phyloP scores from a whole-genome alignment of 2,329 filamentous ascomycete species.

The Epichloe coenophiala region DNA sequence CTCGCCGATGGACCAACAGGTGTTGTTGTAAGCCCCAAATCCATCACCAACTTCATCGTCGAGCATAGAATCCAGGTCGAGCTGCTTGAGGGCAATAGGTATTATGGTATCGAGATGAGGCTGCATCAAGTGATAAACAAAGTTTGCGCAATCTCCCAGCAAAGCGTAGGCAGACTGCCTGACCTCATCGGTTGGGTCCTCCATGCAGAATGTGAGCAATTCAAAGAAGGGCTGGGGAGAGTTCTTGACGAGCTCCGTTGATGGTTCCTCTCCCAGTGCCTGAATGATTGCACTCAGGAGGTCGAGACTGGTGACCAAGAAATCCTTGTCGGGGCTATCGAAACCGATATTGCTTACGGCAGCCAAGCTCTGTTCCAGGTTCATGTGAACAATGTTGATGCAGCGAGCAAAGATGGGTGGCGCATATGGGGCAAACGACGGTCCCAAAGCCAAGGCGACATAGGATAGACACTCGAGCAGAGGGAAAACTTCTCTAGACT shows the following conservation, averaged over 20 bases:
- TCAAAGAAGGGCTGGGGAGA: slow-evolving; percentile 82
- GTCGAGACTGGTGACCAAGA: slow-evolving; percentile 88
- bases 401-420: slow-evolving; percentile 77
- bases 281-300: slow-evolving; percentile 89
- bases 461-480: slow-evolving; percentile 94
- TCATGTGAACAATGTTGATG: slow-evolving; percentile 80
- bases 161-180: slow-evolving; percentile 92
- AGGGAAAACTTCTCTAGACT: slow-evolving; percentile 87
- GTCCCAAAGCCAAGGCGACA: slow-evolving; percentile 73
- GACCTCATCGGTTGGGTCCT: slow-evolving; percentile 81
- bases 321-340: slow-evolving; percentile 88
- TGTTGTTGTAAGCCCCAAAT: slow-evolving; percentile 94
- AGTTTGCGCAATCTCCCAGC: slow-evolving; percentile 87
- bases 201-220: slow-evolving; percentile 81
- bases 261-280: slow-evolving; percentile 61
- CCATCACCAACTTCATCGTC: slow-evolving; percentile 73
- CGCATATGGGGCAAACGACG: slow-evolving; percentile 73
- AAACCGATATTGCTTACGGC: slow-evolving; percentile 53
- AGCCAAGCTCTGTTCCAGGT: slow-evolving; percentile 67
- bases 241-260: slow-evolving; percentile 59
- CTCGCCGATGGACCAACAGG: slow-evolving; percentile 92
- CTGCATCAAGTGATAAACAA: slow-evolving; percentile 71
- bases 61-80: slow-evolving; percentile 64
- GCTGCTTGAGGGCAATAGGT: slow-evolving; percentile 71
- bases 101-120: slow-evolving; percentile 60